A percentile compares a stretch with the other conserved stretches of the same genome.
phyloP scores from a whole-genome alignment of 1,139 yeast genomes.

The Yamadazyma aaseri region DNA sequence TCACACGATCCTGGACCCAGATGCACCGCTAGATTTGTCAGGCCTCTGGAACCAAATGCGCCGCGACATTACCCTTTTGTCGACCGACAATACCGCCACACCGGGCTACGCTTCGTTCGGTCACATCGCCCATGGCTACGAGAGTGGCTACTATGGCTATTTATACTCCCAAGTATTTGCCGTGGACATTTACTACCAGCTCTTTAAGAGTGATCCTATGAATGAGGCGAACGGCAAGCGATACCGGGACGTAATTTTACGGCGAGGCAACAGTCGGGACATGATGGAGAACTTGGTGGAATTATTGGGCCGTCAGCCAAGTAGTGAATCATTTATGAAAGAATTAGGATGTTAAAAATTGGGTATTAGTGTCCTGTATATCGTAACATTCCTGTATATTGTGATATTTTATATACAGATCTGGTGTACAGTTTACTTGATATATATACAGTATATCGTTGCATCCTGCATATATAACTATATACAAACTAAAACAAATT shows the following conservation, averaged over 20 bases:
- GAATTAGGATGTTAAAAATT: constrained; percentile 35
- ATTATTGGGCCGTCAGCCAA: constrained; percentile 75
- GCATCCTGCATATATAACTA: too few relatives aligned
- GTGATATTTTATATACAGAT: too few relatives aligned
- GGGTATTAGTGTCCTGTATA: too few relatives aligned
- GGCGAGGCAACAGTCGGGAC: constrained; percentile 72
- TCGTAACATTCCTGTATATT: too few relatives aligned
- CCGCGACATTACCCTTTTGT: constrained; percentile 55
- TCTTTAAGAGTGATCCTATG: constrained; percentile 68
- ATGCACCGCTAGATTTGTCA: constrained; percentile 47
- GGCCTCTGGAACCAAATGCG: constrained; percentile 64
- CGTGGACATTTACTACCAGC: constrained; percentile 75
- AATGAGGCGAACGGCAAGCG: constrained; percentile 57
- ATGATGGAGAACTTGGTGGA: constrained; percentile 63
- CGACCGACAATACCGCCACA: constrained; percentile 52
- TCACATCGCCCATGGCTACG: constrained; percentile 83
- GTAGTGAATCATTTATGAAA: constrained; percentile 63
- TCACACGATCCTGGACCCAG: constrained; percentile 52
- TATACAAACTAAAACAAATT: too few relatives aligned
- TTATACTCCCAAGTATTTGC: constrained; percentile 86
- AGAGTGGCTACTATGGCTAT: constrained; percentile 85
- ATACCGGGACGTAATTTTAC: constrained; percentile 69
- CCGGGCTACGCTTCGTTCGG: constrained; percentile 78
- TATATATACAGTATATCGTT: too few relatives aligned
- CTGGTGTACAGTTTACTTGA: too few relatives aligned